Evolutionary conservation across 73 alveolate species (phyloP).

Genomic region (Stentor coeruleus): DNA sequence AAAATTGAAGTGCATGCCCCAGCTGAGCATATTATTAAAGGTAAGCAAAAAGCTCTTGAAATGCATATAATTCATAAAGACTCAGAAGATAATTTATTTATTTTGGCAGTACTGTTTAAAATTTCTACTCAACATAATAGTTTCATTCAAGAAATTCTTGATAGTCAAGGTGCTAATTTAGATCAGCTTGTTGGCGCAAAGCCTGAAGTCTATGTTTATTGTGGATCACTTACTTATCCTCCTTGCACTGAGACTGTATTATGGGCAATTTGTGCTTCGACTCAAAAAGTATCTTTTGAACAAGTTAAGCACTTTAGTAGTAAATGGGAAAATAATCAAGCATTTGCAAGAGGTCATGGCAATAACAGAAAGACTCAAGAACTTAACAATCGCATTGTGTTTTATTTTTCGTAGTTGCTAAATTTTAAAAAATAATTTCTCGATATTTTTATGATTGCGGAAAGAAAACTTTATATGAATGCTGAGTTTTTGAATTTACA

Average conservation of each 20-base stretch:
- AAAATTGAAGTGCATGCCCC: conserved; percentile 7
- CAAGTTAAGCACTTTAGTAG: conserved; percentile 50
- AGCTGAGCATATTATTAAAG: conserved; percentile 15
- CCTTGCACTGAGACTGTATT: conserved; percentile 78
- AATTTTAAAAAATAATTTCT: too few relatives aligned
- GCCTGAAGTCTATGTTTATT: conserved; percentile 35
- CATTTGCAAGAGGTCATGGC: conserved; percentile 74
- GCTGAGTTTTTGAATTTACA: too few relatives aligned
- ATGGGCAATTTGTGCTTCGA: conserved; percentile 65
- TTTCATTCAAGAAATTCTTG: background rate
- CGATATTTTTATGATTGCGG: too few relatives aligned
- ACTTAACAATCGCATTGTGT: conserved; percentile 49
- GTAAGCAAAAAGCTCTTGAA: conserved; percentile 5
- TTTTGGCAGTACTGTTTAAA: background rate
- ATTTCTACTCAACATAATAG: background rate
- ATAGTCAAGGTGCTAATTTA: background rate
- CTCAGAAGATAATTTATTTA: background rate
- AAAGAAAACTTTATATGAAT: too few relatives aligned
- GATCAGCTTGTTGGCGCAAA: background rate
- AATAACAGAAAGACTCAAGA: conserved; percentile 59
- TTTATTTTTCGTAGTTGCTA: background rate
- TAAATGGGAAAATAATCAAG: conserved; percentile 55
- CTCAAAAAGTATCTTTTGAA: conserved; percentile 43
- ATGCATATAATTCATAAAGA: conserved; percentile 16
- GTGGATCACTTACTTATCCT: conserved; percentile 84